These are phyloP conservation scores for Eimeria acervulina DNA, from an alignment of 169 alveolate genomes.

Conservation along the genomic window DNA sequence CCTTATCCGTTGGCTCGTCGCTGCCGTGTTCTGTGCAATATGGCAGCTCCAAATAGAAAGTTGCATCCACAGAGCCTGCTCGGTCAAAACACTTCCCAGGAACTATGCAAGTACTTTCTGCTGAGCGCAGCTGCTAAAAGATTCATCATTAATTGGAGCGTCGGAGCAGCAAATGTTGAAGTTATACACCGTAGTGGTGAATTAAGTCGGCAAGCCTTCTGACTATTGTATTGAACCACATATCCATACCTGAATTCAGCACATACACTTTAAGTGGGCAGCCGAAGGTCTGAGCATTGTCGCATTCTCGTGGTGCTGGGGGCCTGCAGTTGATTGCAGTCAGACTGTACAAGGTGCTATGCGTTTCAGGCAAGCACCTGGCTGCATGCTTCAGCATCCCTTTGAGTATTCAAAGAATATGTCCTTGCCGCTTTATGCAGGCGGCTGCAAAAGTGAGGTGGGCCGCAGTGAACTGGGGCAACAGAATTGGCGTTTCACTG, in stretches of 20 bases:
- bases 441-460: not conserved
- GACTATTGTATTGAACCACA: not conserved
- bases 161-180: not conserved
- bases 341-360: not conserved
- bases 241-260: constrained; percentile 60
- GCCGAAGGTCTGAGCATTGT: constrained; percentile 67
- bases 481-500: not conserved
- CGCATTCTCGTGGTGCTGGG: constrained; percentile 78
- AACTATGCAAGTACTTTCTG: not conserved
- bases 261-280: constrained; percentile 77
- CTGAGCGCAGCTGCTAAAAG: not conserved
- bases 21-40: constrained; percentile 79
- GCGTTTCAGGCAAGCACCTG: not conserved
- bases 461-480: not conserved
- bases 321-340: constrained; percentile 51
- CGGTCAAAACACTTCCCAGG: not conserved
- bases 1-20: constrained; percentile 76
- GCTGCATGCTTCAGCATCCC: not conserved
- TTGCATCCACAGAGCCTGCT: constrained; percentile 62
- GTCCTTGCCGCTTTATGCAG: not conserved
- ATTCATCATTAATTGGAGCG: not conserved
- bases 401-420: not conserved
- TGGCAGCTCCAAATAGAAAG: constrained; percentile 72
- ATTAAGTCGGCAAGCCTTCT: not conserved
- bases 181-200: not conserved